phyloP scores from a whole-genome alignment of 352 stramenopile genomes.

The Globisporangium okanoganense region DNA sequence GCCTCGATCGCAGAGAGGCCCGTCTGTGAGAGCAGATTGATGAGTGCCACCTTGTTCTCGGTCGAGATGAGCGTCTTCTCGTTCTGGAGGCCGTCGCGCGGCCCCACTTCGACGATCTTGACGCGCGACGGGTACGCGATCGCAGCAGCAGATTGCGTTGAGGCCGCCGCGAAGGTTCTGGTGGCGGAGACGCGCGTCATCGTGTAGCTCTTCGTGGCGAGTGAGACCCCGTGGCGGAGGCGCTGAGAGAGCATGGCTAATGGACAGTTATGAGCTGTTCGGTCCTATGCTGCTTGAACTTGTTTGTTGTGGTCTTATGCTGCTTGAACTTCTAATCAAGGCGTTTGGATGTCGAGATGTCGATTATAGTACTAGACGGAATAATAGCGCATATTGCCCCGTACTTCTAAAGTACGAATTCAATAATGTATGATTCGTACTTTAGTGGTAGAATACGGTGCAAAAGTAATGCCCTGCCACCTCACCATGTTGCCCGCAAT shows the following conservation, averaged over 20 bases:
- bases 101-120: slow-evolving; percentile 94
- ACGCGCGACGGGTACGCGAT: slow-evolving; percentile 65
- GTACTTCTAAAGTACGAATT: too few relatives aligned
- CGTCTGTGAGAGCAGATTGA: slow-evolving; percentile 88
- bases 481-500: too few relatives aligned
- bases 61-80: slow-evolving; percentile 88
- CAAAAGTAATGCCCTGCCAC: too few relatives aligned
- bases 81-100: slow-evolving; percentile 96
- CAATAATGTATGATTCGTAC: too few relatives aligned
- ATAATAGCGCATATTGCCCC: too few relatives aligned
- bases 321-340: slow-evolving; percentile 1
- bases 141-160: neutral
- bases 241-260: neutral
- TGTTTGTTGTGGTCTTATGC: neutral
- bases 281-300: neutral
- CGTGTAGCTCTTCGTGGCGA: neutral
- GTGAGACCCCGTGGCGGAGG: neutral
- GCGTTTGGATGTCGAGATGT: neutral
- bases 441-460: too few relatives aligned
- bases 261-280: slow-evolving; percentile 6
- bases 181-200: neutral
- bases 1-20: slow-evolving; percentile 91
- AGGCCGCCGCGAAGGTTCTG: neutral
- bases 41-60: slow-evolving; percentile 89
- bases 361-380: too few relatives aligned